Evolutionary conservation across 2,329 filamentous ascomycete species (phyloP).

Genomic region (Ceratocystis ficicola): DNA sequence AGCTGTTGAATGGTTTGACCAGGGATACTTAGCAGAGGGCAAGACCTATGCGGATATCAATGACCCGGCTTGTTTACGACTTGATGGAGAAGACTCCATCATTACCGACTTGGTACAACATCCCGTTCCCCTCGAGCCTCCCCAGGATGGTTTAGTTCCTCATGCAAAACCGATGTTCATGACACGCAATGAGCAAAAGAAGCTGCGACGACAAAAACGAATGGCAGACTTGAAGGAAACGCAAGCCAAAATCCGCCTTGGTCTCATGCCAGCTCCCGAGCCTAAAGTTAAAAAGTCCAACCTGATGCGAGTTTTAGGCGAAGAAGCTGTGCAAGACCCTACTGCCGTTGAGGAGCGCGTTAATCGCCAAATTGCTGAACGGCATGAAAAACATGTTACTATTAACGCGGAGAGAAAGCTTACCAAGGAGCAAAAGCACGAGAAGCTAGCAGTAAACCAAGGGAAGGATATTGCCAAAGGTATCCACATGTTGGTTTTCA

Average conservation of each 20-base stretch:
- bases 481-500: constrained; percentile 77
- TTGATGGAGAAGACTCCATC: constrained; percentile 68
- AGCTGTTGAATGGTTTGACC: constrained; percentile 95
- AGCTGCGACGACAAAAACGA: constrained; percentile 75
- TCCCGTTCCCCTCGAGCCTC: constrained; percentile 78
- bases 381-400: constrained; percentile 63
- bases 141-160: constrained; percentile 73
- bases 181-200: constrained; percentile 81
- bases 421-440: constrained; percentile 72
- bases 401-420: constrained; percentile 77
- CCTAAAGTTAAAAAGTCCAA: constrained; percentile 97
- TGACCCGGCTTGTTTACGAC: constrained; percentile 53
- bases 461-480: constrained; percentile 79
- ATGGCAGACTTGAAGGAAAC: constrained; percentile 92
- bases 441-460: constrained; percentile 73
- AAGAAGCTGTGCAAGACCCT: constrained; percentile 78
- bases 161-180: constrained; percentile 82
- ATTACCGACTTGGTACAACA: constrained; percentile 88
- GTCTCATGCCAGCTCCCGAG: constrained; percentile 75
- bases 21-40: constrained; percentile 62
- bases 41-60: constrained; percentile 62
- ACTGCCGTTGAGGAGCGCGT: constrained; percentile 93
- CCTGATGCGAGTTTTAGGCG: constrained; percentile 90
- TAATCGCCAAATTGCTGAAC: constrained; percentile 81
- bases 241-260: constrained; percentile 88